Evolutionary conservation across 352 stramenopile species (phyloP).

Genomic region (Pythium apleroticum): DNA sequence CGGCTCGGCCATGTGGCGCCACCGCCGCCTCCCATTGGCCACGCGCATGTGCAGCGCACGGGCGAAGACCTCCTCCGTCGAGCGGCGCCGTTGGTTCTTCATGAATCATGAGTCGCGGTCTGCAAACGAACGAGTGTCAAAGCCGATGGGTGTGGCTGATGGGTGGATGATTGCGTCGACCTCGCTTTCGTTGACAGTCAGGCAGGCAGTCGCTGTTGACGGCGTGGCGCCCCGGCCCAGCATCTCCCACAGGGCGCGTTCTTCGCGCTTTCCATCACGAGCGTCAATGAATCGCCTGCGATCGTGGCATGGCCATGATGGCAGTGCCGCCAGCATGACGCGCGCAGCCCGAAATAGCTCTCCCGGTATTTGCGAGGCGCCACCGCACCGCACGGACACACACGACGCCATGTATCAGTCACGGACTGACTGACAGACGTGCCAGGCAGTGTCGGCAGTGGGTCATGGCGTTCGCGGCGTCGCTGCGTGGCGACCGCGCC

Average conservation of each 20-base stretch:
- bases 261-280: neutral
- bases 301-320: no score
- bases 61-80: neutral
- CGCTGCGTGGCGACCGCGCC: slow-evolving; percentile 28
- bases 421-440: neutral
- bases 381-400: neutral
- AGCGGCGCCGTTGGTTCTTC: neutral
- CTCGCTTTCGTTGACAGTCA: slow-evolving; percentile 11
- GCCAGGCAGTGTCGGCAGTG: neutral
- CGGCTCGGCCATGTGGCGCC: slow-evolving; percentile 13
- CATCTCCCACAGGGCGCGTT: neutral
- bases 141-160: neutral
- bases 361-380: no score
- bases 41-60: neutral
- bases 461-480: slow-evolving; percentile 19
- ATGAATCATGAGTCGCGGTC: no score
- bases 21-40: slow-evolving; percentile 13
- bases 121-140: neutral
- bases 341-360: neutral
- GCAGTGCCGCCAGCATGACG: neutral
- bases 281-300: no score
- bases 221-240: neutral
- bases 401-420: neutral
- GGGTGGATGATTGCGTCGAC: slow-evolving; percentile 7
- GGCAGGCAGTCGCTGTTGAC: no score